Conservation (phyloP, 495 filamentous ascomycete genomes). For the Aspergillus funiculosus region DNA sequence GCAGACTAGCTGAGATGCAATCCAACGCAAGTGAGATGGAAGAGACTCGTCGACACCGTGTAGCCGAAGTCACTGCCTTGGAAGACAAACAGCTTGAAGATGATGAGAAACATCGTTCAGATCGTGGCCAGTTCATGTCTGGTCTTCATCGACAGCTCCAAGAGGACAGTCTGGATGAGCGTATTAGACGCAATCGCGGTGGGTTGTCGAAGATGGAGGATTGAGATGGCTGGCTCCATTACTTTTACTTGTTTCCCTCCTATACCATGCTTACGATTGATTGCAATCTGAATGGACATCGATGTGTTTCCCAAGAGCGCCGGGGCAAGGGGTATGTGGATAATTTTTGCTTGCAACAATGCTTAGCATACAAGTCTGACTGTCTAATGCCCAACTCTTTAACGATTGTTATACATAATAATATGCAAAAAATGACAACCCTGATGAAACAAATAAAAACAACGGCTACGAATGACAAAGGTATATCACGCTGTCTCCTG, state of each 20-base stretch:
- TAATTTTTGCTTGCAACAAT: too few relatives aligned
- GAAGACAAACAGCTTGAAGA: conserved; percentile 59
- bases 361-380: too few relatives aligned
- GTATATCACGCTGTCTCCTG: conserved; percentile 17
- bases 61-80: conserved; percentile 59
- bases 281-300: background rate
- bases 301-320: too few relatives aligned
- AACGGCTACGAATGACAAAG: conserved; percentile 4
- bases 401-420: background rate
- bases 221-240: conserved; percentile 1
- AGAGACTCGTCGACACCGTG: conserved; percentile 60
- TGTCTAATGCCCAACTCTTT: too few relatives aligned
- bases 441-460: background rate
- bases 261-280: background rate
- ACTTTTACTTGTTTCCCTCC: background rate
- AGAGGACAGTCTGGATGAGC: conserved; percentile 40
- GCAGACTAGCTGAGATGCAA: conserved; percentile 83
- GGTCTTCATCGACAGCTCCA: conserved; percentile 36
- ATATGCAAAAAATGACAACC: background rate
- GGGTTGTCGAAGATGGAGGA: conserved; percentile 36
- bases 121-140: conserved; percentile 37
- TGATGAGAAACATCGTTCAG: conserved; percentile 49
- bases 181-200: conserved; percentile 37
- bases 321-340: too few relatives aligned
- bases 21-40: conserved; percentile 76